Conservation (phyloP, 1,284 basidiomycete genomes). For the Pseudozyma flocculosa region DNA sequence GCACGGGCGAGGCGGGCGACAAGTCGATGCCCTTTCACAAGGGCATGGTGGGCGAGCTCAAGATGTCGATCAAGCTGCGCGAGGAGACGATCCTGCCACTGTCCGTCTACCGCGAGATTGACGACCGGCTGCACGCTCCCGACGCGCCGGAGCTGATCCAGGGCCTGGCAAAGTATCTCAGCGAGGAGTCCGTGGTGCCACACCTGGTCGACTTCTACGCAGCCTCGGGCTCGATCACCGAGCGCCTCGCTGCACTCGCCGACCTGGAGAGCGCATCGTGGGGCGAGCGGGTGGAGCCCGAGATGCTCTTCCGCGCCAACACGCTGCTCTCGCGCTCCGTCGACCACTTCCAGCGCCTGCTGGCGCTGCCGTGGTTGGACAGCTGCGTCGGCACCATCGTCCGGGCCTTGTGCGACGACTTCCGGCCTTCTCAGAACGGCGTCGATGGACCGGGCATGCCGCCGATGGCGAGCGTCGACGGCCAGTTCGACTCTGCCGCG, state of each 20-base stretch:
- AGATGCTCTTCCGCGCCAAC: conserved; percentile 50
- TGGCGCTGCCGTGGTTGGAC: conserved; percentile 39
- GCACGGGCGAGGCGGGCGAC: conserved; percentile 12
- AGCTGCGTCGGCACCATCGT: conserved; percentile 40
- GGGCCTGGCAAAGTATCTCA: conserved; percentile 27
- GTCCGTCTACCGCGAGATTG: conserved; percentile 35
- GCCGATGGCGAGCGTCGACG: conserved; percentile 7
- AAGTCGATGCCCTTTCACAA: conserved; percentile 19
- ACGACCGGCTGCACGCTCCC: conserved; percentile 16
- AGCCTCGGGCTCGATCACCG: conserved; percentile 40
- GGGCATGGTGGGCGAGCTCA: conserved; percentile 45
- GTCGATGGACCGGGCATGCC: no score
- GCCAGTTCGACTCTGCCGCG: conserved; percentile 13
- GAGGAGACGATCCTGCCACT: conserved; percentile 42
- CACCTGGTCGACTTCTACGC: conserved; percentile 40
- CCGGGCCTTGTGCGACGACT: conserved; percentile 36
- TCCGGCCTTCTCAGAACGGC: neutral
- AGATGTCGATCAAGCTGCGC: conserved; percentile 24
- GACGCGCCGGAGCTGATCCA: conserved; percentile 21
- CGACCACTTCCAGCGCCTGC: conserved; percentile 43
- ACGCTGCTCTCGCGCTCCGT: conserved; percentile 44
- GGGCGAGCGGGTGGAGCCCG: conserved; percentile 31
- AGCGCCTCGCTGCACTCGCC: conserved; percentile 30
- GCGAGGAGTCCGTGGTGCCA: conserved; percentile 37
- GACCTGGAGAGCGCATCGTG: conserved; percentile 31